Conservation (phyloP, 805 yeast species). For the Candida wancherniae region DNA sequence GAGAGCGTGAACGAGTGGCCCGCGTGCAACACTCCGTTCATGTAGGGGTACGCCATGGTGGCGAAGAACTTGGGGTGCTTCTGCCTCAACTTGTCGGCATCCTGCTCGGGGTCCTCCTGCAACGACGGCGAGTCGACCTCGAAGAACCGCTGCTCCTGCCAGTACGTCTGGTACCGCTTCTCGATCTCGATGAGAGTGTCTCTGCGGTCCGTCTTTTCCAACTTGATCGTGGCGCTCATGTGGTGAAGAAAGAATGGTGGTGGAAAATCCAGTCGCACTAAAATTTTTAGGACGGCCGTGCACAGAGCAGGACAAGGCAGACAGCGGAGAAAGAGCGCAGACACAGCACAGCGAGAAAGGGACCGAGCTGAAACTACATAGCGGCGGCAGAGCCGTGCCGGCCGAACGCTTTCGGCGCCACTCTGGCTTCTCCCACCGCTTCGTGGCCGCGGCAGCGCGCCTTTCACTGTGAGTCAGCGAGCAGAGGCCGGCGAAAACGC, state of each 20-base stretch:
- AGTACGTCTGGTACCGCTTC: constrained; percentile 75
- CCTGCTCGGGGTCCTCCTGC: constrained; percentile 48
- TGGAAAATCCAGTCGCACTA: too few relatives aligned
- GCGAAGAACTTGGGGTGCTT: constrained; percentile 83
- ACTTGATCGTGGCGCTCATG: constrained; percentile 39
- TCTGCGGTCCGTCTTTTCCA: constrained; percentile 81
- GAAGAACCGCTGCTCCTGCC: constrained; percentile 84
- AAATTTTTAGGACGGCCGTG: too few relatives aligned
- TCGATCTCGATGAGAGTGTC: constrained; percentile 89
- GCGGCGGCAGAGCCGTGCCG: too few relatives aligned
- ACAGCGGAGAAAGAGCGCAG: too few relatives aligned
- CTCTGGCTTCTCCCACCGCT: too few relatives aligned
- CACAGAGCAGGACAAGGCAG: too few relatives aligned
- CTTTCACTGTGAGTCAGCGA: too few relatives aligned
- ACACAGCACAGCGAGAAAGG: too few relatives aligned
- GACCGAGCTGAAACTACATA: too few relatives aligned
- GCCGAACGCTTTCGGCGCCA: too few relatives aligned
- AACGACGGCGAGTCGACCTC: constrained; percentile 84
- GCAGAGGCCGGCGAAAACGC: too few relatives aligned
- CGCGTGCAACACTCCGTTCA: constrained; percentile 97
- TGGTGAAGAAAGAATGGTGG: constrained; percentile 9
- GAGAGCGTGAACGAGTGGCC: constrained; percentile 96
- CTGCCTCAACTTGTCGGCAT: constrained; percentile 65
- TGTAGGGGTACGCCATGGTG: constrained; percentile 97
- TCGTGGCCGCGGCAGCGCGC: too few relatives aligned